phyloP scores from a whole-genome alignment of 2,329 filamentous ascomycete species.

The Talaromyces sp. region DNA sequence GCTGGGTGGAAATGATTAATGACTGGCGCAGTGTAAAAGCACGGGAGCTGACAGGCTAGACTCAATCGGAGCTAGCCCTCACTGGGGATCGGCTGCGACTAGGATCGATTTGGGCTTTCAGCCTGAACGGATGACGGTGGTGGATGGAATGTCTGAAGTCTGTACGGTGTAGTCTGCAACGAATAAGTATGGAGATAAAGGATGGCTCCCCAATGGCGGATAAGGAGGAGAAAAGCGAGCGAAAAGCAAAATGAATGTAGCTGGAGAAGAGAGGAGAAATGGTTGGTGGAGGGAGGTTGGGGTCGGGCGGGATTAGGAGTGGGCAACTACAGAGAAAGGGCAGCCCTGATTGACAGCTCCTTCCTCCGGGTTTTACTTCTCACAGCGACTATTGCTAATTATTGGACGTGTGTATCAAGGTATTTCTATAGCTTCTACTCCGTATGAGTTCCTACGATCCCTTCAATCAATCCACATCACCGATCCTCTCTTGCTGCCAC shows the following conservation, averaged over 20 bases:
- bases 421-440: too few relatives aligned
- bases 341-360: not conserved
- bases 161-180: not conserved
- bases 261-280: not conserved
- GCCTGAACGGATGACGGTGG: not conserved
- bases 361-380: constrained; percentile 1
- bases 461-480: not conserved
- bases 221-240: constrained; percentile 19
- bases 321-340: constrained; percentile 7
- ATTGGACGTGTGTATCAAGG: not conserved
- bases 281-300: not conserved
- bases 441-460: not conserved
- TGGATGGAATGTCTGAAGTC: not conserved
- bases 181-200: not conserved
- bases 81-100: constrained; percentile 1
- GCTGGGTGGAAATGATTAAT: constrained; percentile 11
- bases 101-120: constrained; percentile 1
- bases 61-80: constrained; percentile 6
- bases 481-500: not conserved
- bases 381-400: not conserved
- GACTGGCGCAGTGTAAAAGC: not conserved
- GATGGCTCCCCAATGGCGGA: constrained; percentile 11
- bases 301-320: not conserved
- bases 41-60: not conserved
- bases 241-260: not conserved